Evolutionary conservation across 345 rosid genomes (phyloP).

Genomic region (Murraya paniculata): DNA sequence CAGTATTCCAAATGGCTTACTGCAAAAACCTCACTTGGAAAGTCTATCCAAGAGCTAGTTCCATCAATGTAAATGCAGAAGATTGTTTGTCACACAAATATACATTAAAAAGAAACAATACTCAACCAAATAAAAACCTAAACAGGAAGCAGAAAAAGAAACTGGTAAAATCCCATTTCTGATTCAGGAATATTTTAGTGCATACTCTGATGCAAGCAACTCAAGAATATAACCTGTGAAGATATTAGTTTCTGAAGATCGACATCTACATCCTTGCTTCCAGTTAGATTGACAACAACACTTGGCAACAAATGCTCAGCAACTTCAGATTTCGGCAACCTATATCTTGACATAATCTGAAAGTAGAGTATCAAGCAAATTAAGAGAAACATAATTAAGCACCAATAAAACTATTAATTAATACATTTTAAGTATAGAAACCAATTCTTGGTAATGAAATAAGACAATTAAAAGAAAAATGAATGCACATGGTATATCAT

Average conservation of each 20-base stretch:
- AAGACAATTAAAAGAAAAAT: background rate
- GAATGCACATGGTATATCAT: background rate
- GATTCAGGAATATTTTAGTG: background rate
- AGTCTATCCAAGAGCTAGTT: no score
- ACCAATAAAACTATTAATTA: constrained; percentile 7
- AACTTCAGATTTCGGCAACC: constrained; percentile 75
- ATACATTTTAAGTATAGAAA: constrained; percentile 4
- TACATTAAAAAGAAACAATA: background rate
- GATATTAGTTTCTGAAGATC: constrained; percentile 60
- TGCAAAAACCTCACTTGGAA: background rate
- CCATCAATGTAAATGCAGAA: background rate
- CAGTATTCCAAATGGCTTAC: background rate
- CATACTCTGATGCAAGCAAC: constrained; percentile 1
- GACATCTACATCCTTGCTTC: constrained; percentile 47
- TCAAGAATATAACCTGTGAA: constrained; percentile 45
- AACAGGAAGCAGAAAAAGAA: constrained; percentile 5
- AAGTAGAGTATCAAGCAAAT: constrained; percentile 18
- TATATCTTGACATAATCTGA: constrained; percentile 87
- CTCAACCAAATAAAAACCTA: background rate
- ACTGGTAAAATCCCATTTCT: background rate
- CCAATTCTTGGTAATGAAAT: background rate
- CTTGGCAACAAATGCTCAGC: constrained; percentile 84
- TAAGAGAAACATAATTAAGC: constrained; percentile 9
- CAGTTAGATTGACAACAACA: constrained; percentile 72
- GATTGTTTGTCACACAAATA: background rate